Conservation (phyloP, 2,329 filamentous ascomycete species). For the Monascus ruber region DNA sequence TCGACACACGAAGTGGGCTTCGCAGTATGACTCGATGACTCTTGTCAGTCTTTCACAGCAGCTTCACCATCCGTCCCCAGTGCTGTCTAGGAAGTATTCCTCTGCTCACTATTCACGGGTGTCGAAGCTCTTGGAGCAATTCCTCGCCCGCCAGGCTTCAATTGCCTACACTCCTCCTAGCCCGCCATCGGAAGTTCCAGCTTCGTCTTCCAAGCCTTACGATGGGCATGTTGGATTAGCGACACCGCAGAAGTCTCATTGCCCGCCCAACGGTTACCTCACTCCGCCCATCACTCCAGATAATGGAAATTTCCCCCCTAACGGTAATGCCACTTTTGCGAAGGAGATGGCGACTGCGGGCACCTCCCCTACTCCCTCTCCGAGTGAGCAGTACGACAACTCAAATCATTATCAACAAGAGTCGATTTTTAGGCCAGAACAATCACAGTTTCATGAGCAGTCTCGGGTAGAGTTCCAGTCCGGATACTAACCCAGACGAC, state of each 20-base stretch:
- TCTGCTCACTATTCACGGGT: constrained; percentile 55
- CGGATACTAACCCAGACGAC: constrained; percentile 18
- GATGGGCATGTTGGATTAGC: constrained; percentile 30
- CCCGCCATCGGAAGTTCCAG: constrained; percentile 27
- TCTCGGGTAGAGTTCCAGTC: constrained; percentile 25
- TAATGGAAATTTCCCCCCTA: constrained; percentile 29
- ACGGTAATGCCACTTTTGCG: constrained; percentile 21
- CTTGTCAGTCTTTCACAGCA: constrained; percentile 54
- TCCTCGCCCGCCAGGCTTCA: constrained; percentile 52
- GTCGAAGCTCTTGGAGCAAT: constrained; percentile 53
- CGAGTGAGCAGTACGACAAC: constrained; percentile 25
- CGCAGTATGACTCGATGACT: constrained; percentile 39
- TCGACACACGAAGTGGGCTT: constrained; percentile 63
- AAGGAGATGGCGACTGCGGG: constrained; percentile 16
- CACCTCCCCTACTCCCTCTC: constrained; percentile 24
- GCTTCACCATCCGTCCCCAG: constrained; percentile 55
- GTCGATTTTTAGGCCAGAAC: constrained; percentile 21
- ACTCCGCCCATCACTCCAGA: constrained; percentile 39
- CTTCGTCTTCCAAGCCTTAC: constrained; percentile 27
- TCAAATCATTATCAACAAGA: constrained; percentile 26
- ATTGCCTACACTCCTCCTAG: constrained; percentile 37
- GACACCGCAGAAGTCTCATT: constrained; percentile 31
- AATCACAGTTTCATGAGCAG: constrained; percentile 21
- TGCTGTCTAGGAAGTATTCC: constrained; percentile 57
- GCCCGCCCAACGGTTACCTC: constrained; percentile 32